Conservation (phyloP, 164 flowering plant genomes). For the Berberis vulgaris region DNA sequence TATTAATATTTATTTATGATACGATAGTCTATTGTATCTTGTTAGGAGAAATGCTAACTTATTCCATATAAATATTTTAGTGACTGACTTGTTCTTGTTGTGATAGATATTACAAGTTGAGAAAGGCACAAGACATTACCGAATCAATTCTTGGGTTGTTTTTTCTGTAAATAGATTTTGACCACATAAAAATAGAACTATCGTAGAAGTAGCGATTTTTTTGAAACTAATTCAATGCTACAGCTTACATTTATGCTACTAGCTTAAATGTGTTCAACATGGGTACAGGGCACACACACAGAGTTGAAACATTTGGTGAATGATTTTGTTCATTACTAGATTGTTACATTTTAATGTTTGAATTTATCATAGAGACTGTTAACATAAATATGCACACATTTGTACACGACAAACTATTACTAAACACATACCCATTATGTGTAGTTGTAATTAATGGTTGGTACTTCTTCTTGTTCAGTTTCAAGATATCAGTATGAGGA, state of each 20-base stretch:
- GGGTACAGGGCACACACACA: too few species aligned
- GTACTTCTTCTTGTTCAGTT: neutral
- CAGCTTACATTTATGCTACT: too few species aligned
- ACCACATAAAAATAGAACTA: too few species aligned
- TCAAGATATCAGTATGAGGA: conserved; percentile 1
- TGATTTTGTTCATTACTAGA: neutral
- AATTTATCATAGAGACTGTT: neutral
- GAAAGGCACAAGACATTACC: too few species aligned
- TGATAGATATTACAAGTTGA: too few species aligned
- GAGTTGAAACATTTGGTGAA: too few species aligned
- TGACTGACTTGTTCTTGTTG: too few species aligned
- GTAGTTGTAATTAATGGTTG: neutral
- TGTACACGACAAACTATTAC: neutral
- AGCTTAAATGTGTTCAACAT: too few species aligned
- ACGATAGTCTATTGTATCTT: neutral
- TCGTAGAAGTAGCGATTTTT: too few species aligned
- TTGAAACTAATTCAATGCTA: too few species aligned
- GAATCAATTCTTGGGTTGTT: too few species aligned
- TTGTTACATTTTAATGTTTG: neutral
- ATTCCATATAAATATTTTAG: neutral
- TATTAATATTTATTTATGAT: neutral
- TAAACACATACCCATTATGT: neutral
- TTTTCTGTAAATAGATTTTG: too few species aligned
- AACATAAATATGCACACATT: neutral
- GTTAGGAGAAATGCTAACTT: neutral